Conservation (phyloP, 1,284 basidiomycete genomes). For the Cryptococcus hybrid region DNA sequence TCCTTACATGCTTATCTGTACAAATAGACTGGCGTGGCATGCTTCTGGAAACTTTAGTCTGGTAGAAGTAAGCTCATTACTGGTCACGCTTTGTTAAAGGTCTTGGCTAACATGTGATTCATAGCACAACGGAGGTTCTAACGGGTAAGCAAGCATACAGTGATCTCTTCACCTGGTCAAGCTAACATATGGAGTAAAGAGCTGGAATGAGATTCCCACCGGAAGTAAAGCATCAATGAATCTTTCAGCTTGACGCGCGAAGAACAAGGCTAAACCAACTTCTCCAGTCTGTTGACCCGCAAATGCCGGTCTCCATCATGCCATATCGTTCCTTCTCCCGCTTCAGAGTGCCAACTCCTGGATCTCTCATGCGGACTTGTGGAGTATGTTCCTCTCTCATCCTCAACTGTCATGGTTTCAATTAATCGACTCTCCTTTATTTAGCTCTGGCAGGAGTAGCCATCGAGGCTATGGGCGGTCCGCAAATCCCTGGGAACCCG, state of each 20-base stretch:
- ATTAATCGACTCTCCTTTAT: neutral
- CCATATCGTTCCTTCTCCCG: slow-evolving; percentile 55
- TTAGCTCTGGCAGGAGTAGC: slow-evolving; percentile 21
- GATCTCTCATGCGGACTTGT: slow-evolving; percentile 55
- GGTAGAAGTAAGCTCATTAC: slow-evolving; percentile 29
- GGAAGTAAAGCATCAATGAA: slow-evolving; percentile 34
- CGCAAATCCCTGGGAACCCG: slow-evolving; percentile 54
- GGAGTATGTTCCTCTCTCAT: slow-evolving; percentile 35
- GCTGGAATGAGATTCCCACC: slow-evolving; percentile 52
- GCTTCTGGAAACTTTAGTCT: slow-evolving; percentile 52
- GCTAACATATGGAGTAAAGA: slow-evolving; percentile 6
- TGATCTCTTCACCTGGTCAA: neutral
- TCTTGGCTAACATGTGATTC: slow-evolving; percentile 12
- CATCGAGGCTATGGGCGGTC: slow-evolving; percentile 55
- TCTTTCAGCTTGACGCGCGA: too few relatives aligned
- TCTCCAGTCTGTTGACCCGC: slow-evolving; percentile 41
- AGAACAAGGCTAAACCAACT: too few relatives aligned
- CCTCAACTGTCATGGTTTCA: neutral
- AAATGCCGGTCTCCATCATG: slow-evolving; percentile 54
- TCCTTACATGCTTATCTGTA: slow-evolving; percentile 3
- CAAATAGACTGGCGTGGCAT: slow-evolving; percentile 57
- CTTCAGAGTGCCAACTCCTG: slow-evolving; percentile 55
- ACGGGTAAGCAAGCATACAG: slow-evolving; percentile 42
- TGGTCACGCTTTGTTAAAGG: neutral
- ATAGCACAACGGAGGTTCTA: slow-evolving; percentile 55